Percentiles rank a stretch among this genome's conserved stretches.
Evolutionary conservation across 768 basidiomycete genomes (phyloP).

Genomic region (Calocybe gangraenosa): DNA sequence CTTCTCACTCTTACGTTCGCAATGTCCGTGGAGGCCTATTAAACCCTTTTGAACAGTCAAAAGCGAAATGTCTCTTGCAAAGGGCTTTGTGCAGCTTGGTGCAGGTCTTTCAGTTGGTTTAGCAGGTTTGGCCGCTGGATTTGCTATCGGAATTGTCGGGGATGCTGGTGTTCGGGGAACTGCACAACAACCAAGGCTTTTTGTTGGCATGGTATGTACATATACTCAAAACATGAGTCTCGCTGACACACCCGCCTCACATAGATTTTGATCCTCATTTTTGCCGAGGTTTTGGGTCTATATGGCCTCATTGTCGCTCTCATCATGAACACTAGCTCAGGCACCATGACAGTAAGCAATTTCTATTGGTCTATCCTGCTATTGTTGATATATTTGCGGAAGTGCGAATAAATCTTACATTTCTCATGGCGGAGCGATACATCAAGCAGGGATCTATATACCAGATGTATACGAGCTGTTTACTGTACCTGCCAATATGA

Average conservation of each 20-base stretch:
- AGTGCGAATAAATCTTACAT: slow-evolving; percentile 9
- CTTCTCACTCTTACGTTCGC: not conserved
- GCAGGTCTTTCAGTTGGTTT: slow-evolving; percentile 91
- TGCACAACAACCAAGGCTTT: slow-evolving; percentile 92
- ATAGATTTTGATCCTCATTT: slow-evolving; percentile 97
- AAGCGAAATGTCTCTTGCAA: slow-evolving; percentile 82
- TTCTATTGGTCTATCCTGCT: not conserved
- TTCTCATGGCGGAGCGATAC: no score
- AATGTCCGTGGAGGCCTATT: not conserved
- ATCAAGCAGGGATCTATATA: no score
- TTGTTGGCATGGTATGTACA: slow-evolving; percentile 81
- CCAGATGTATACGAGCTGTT: no score
- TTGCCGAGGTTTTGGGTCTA: slow-evolving; percentile 64
- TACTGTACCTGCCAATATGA: no score
- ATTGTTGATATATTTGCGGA: not conserved
- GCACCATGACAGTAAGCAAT: slow-evolving; percentile 15
- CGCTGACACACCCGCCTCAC: not conserved
- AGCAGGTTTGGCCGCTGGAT: slow-evolving; percentile 94
- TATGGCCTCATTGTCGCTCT: slow-evolving; percentile 86
- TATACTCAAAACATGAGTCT: not conserved
- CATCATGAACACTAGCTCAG: slow-evolving; percentile 85
- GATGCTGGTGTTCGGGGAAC: slow-evolving; percentile 98
- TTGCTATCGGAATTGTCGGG: slow-evolving; percentile 97
- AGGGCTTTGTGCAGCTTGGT: slow-evolving; percentile 91
- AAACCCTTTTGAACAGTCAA: slow-evolving; percentile 46